These are phyloP conservation scores for Aspergillus incahuasiensis DNA, from an alignment of 495 filamentous ascomycete species.

Conservation along the genomic window DNA sequence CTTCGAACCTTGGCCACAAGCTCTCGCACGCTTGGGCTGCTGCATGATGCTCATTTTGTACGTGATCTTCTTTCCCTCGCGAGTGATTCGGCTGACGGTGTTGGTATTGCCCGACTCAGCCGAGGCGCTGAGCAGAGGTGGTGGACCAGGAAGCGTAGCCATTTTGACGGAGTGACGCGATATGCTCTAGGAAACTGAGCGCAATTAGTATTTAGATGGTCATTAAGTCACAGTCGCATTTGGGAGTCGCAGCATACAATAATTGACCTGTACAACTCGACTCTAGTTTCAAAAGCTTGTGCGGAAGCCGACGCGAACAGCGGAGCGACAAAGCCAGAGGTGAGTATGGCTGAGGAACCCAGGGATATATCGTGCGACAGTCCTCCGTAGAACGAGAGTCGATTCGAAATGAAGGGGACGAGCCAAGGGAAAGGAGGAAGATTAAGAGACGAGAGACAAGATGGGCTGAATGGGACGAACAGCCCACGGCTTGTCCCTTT, in stretches of 20 bases:
- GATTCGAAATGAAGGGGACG: neutral
- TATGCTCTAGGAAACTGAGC: neutral
- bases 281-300: neutral
- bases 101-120: slow-evolving; percentile 47
- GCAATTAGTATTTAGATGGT: neutral
- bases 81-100: slow-evolving; percentile 61
- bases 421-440: slow-evolving; percentile 10
- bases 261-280: neutral
- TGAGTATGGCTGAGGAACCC: neutral
- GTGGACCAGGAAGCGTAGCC: slow-evolving; percentile 29
- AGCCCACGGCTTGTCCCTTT: slow-evolving; percentile 4
- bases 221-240: neutral
- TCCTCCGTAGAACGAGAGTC: neutral
- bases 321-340: neutral
- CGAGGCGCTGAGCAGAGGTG: slow-evolving; percentile 23
- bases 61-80: slow-evolving; percentile 72
- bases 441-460: neutral
- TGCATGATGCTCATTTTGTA: slow-evolving; percentile 87
- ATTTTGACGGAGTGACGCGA: slow-evolving; percentile 19
- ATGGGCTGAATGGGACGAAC: slow-evolving; percentile 1
- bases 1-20: slow-evolving; percentile 92
- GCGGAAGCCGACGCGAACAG: neutral
- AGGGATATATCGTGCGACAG: neutral
- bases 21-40: slow-evolving; percentile 91
- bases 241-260: neutral